These are phyloP conservation scores for Sungouiella thailandica DNA, from an alignment of 805 yeast genomes.

Conservation along the genomic window DNA sequence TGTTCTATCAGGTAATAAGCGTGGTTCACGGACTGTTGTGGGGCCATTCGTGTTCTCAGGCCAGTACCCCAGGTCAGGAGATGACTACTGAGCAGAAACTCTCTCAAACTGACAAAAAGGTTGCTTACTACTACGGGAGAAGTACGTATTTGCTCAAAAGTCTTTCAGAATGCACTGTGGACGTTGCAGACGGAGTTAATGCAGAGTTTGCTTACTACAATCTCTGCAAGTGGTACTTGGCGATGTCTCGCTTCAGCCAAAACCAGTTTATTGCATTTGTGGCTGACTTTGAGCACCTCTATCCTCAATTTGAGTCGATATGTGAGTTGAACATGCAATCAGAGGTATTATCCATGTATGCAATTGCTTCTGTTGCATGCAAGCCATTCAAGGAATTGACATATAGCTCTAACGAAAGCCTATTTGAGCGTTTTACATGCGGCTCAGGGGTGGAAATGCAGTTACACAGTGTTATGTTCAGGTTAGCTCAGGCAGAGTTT, in stretches of 20 bases:
- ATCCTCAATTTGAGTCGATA: constrained; percentile 2
- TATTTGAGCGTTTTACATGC: constrained; percentile 17
- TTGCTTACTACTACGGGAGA: constrained; percentile 12
- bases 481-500: constrained; percentile 20
- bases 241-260: constrained; percentile 21
- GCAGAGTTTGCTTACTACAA: constrained; percentile 20
- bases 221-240: constrained; percentile 18
- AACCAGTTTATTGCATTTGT: constrained; percentile 22
- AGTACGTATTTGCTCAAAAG: constrained; percentile 14
- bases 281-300: constrained; percentile 17
- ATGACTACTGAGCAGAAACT: neutral
- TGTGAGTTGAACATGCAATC: constrained; percentile 2
- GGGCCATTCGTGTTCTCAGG: constrained; percentile 4
- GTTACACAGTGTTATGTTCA: constrained; percentile 13
- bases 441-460: constrained; percentile 1
- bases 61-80: constrained; percentile 1
- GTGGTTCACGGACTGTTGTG: constrained; percentile 19
- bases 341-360: constrained; percentile 20
- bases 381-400: constrained; percentile 26
- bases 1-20: constrained; percentile 21
- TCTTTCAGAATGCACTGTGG: constrained; percentile 3
- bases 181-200: constrained; percentile 1
- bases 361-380: constrained; percentile 20
- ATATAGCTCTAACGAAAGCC: constrained; percentile 10
- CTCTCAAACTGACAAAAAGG: neutral